These are phyloP conservation scores for Cyclaneusma minus DNA, from an alignment of 2,329 filamentous ascomycete genomes.

Conservation along the genomic window DNA sequence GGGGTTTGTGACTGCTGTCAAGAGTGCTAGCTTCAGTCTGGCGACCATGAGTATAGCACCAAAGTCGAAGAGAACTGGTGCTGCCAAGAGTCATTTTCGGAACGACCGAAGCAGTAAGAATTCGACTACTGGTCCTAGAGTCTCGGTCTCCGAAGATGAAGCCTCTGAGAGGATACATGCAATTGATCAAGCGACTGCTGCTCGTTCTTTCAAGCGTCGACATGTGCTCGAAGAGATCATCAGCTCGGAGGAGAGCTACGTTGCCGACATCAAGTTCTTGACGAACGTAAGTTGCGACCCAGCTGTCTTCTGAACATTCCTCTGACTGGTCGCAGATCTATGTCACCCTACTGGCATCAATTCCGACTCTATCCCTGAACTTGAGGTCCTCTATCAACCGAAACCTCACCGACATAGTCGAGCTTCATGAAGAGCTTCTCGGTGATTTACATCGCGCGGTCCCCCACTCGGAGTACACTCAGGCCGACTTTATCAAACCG, in stretches of 20 bases:
- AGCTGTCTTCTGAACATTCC: background rate
- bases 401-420: slow-evolving; percentile 65
- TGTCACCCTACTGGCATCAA: slow-evolving; percentile 57
- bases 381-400: slow-evolving; percentile 60
- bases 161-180: slow-evolving; percentile 36
- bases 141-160: slow-evolving; percentile 49
- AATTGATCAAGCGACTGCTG: slow-evolving; percentile 53
- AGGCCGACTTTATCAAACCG: slow-evolving; percentile 19
- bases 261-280: slow-evolving; percentile 73
- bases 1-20: slow-evolving; percentile 65
- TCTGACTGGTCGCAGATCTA: slow-evolving; percentile 39
- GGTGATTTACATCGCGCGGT: slow-evolving; percentile 55
- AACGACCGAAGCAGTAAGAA: slow-evolving; percentile 47
- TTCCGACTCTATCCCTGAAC: slow-evolving; percentile 46
- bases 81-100: slow-evolving; percentile 37
- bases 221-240: slow-evolving; percentile 76
- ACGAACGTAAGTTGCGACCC: slow-evolving; percentile 48
- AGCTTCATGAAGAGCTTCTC: slow-evolving; percentile 71
- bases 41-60: slow-evolving; percentile 54
- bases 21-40: slow-evolving; percentile 66
- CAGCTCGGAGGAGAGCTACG: slow-evolving; percentile 73
- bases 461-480: slow-evolving; percentile 50
- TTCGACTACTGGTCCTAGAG: slow-evolving; percentile 41
- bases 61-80: slow-evolving; percentile 37
- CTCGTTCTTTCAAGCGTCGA: slow-evolving; percentile 59